Base-by-base conservation (phyloP, 2,329 filamentous ascomycete genomes). In the Fusarium pininemorale region DNA sequence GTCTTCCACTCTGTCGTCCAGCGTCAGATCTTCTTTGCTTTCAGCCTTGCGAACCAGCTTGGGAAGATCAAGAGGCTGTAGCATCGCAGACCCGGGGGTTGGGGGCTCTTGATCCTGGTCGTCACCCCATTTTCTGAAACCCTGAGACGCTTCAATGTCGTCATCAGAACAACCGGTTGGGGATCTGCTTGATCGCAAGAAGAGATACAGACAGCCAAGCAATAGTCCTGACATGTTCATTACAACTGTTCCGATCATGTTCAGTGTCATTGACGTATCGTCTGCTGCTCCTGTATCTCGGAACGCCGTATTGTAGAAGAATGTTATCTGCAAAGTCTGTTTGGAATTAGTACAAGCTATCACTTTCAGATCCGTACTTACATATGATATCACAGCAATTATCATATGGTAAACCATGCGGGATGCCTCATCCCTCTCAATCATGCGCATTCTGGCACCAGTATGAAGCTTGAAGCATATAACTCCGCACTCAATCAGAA, bases 381-480 rank as follows among this genome's bases (percentile, higher is more conserved):
- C 91, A 79, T 87, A 89, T 62, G 86, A 90, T 55, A 88, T 80
- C 62, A 90, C 82, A 22, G 86, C 89, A 59, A 92, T 79, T 4
- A 86, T 80, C 71, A 92, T 83, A 78, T 91, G 93, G 79, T 92
- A 93, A 16, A 92, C 89, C 90, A 93, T 93, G 68, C 90, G 86
- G 12, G 91, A 93, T 8, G 91, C 91, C 39, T 89, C 85, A 65
- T 90, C 86, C 53, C 91, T 85, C 79, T 93, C 90, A 22, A 87
- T 84, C 26, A 86, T 83, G 44, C 90, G 89, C 57, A 93, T 85
- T 22, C 85, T 84, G 20, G 85, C 82, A 66, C 86, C 87, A 39
- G 85, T 86, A 73, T 87, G 87, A 30, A 94, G 82, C 69, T 87
- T 88, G 44, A 88, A 79, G 77, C 89, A 91, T 56, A 92, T 87